A percentile compares a stretch with the other conserved stretches of the same genome.
phyloP scores from a whole-genome alignment of 768 basidiomycete genomes.

The Chlorophyllum brunneum region DNA sequence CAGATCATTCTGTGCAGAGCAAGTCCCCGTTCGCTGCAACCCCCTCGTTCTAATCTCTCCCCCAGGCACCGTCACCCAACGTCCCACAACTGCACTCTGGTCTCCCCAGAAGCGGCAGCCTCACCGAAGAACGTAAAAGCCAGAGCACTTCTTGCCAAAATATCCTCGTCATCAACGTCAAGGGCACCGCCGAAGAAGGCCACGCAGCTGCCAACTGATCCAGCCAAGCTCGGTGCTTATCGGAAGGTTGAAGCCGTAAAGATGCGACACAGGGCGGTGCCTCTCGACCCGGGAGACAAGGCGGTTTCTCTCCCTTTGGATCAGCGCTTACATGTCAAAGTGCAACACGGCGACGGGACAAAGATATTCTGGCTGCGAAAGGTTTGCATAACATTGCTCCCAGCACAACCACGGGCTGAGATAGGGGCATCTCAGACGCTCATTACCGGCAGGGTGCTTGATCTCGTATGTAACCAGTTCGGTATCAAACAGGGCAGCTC shows the following conservation, averaged over 20 bases:
- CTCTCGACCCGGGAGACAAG: slow-evolving; percentile 59
- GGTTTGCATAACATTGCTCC: slow-evolving; percentile 33
- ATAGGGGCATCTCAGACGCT: slow-evolving; percentile 37
- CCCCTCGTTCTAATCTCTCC: slow-evolving; percentile 9
- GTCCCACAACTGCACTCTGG: slow-evolving; percentile 51
- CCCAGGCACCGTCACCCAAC: slow-evolving; percentile 64
- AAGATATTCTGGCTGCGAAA: slow-evolving; percentile 68
- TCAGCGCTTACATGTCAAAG: slow-evolving; percentile 57
- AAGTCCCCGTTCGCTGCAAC: slow-evolving; percentile 13
- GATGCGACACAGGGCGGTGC: slow-evolving; percentile 65
- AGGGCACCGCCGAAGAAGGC: slow-evolving; percentile 17
- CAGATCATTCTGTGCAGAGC: slow-evolving; percentile 64
- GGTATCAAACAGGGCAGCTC: slow-evolving; percentile 17
- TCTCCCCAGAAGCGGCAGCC: slow-evolving; percentile 19
- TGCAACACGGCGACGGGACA: slow-evolving; percentile 32
- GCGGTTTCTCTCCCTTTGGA: slow-evolving; percentile 41
- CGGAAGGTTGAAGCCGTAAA: slow-evolving; percentile 67
- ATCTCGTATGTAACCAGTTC: slow-evolving; percentile 43
- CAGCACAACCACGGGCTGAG: background rate
- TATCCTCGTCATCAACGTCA: slow-evolving; percentile 20
- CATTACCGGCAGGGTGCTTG: slow-evolving; percentile 59
- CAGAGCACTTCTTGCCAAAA: slow-evolving; percentile 38
- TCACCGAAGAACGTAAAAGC: slow-evolving; percentile 37
- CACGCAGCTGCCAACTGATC: slow-evolving; percentile 39
- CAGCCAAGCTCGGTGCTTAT: slow-evolving; percentile 49